These are phyloP conservation scores for Flagelloscypha sp. DNA, from an alignment of 768 basidiomycete species.

Conservation along the genomic window DNA sequence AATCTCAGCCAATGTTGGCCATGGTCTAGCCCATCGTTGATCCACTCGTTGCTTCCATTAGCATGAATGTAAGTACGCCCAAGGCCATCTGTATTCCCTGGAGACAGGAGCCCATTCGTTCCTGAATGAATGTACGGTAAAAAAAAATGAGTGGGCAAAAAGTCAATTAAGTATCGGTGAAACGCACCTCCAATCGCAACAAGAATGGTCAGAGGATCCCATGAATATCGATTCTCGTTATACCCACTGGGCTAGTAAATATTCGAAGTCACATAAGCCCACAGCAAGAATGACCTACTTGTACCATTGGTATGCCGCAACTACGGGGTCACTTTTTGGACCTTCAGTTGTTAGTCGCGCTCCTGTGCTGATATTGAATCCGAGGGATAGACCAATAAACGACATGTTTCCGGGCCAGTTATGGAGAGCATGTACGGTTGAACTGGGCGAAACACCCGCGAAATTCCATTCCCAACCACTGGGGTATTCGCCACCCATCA, in stretches of 20 bases:
- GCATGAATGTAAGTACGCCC: background rate
- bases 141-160: too few species aligned
- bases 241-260: slow-evolving; percentile 1
- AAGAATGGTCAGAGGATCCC: slow-evolving; percentile 1
- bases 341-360: background rate
- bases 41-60: slow-evolving; percentile 1
- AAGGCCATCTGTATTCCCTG: background rate
- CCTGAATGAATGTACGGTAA: too few species aligned
- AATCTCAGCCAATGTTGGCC: slow-evolving; percentile 1
- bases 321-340: background rate
- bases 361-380: background rate
- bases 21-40: background rate
- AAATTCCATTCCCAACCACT: slow-evolving; percentile 4
- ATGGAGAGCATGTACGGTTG: slow-evolving; percentile 2
- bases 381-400: background rate
- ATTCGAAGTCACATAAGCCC: background rate
- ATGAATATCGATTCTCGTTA: background rate
- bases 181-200: background rate
- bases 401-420: slow-evolving; percentile 1
- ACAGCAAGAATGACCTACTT: background rate
- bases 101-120: too few species aligned
- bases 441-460: background rate
- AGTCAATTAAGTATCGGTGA: background rate
- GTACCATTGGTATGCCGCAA: background rate
- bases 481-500: slow-evolving; percentile 4